These are phyloP conservation scores for Neonectria ditissima DNA, from an alignment of 2,329 filamentous ascomycete genomes.

Conservation along the genomic window DNA sequence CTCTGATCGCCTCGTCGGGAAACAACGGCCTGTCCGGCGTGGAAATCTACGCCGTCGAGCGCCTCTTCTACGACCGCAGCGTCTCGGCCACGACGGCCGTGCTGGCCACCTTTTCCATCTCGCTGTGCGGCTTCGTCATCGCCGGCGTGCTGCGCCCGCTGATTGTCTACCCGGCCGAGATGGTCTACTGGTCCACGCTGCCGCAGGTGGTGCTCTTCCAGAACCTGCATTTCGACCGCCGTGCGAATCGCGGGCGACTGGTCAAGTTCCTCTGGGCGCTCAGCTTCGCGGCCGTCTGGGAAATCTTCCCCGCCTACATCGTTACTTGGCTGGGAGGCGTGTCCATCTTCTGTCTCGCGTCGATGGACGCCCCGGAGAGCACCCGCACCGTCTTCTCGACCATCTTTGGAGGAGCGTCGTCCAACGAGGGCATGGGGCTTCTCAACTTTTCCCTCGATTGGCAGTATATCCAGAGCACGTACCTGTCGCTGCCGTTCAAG, in stretches of 20 bases:
- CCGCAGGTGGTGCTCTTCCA: constrained; percentile 50
- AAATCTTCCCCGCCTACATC: constrained; percentile 60
- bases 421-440: constrained; percentile 54
- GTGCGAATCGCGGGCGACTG: constrained; percentile 43
- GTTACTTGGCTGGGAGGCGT: constrained; percentile 55
- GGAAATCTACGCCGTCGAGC: constrained; percentile 38
- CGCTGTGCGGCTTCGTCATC: constrained; percentile 47
- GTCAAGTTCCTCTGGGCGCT: constrained; percentile 47
- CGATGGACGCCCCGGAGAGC: constrained; percentile 49
- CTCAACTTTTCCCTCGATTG: constrained; percentile 57
- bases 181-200: constrained; percentile 49
- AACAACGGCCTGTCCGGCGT: constrained; percentile 35
- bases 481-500: constrained; percentile 52
- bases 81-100: constrained; percentile 44
- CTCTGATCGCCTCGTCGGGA: constrained; percentile 35
- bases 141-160: constrained; percentile 45
- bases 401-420: constrained; percentile 56
- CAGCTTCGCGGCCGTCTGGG: constrained; percentile 56
- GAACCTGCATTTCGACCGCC: constrained; percentile 48
- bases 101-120: constrained; percentile 45
- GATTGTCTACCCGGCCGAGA: constrained; percentile 49
- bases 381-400: constrained; percentile 42
- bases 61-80: constrained; percentile 31
- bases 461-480: constrained; percentile 55
- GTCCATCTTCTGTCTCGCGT: constrained; percentile 60